Conservation (phyloP, 2,329 filamentous ascomycete genomes). For the Fusarium sp. region DNA sequence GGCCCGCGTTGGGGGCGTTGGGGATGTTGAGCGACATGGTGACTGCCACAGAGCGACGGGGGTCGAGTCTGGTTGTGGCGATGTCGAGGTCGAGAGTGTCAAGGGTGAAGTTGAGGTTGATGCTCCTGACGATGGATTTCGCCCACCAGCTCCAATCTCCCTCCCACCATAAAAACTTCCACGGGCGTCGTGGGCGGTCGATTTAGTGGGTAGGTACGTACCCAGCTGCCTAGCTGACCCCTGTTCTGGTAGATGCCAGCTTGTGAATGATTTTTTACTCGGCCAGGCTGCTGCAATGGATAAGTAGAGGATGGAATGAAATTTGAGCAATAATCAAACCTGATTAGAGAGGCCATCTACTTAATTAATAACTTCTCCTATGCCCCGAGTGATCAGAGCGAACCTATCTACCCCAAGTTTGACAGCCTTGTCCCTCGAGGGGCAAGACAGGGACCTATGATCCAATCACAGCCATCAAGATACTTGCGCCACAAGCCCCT, state of each 20-base stretch:
- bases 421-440: conserved; percentile 10
- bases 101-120: conserved; percentile 36
- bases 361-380: background rate
- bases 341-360: background rate
- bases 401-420: background rate
- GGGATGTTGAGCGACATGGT: conserved; percentile 96
- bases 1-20: conserved; percentile 88
- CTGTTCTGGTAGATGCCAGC: background rate
- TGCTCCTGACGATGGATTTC: conserved; percentile 37
- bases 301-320: background rate
- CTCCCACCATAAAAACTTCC: conserved; percentile 45
- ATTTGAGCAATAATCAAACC: background rate
- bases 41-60: conserved; percentile 35
- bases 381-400: background rate
- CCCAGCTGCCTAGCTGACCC: conserved; percentile 27
- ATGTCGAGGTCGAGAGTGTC: conserved; percentile 35
- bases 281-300: background rate
- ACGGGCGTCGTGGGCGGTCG: conserved; percentile 35
- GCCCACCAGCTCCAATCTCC: conserved; percentile 40
- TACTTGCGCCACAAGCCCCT: conserved; percentile 26
- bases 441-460: conserved; percentile 10
- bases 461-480: conserved; percentile 7
- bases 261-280: background rate
- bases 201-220: conserved; percentile 44
- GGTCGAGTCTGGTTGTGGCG: conserved; percentile 26